Base-by-base conservation (phyloP, 805 yeast species). In the Zygotorulaspora sp. region DNA sequence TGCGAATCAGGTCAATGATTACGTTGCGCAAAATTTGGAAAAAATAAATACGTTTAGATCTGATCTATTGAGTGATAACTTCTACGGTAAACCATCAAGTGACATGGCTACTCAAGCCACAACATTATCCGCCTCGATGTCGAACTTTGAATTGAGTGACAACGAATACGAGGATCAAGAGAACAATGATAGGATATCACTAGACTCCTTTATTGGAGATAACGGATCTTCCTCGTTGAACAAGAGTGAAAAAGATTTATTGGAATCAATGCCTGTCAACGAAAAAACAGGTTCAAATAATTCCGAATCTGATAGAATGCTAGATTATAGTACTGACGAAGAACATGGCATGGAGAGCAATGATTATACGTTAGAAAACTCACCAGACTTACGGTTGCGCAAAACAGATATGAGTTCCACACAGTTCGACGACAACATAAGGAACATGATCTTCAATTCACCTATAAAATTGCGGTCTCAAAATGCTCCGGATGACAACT, bases 141-240 rank as follows among this genome's bases (percentile, higher is more conserved):
- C 63, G 3, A 58, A 58, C 33, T 58, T 58, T 25, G 54, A 46
- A 13, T 36, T 58, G 28, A 57, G 60, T 36, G 63, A 53, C n/a
- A 31, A 37, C 22, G 57, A 48, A 14, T 12, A 25, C 6, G 54
- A 48, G 11, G 49, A 47, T 2, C 27, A 33, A 6, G 35, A 31
- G 8, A 26, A 14, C 17, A 12, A 14, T 14, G 30, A 26, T 14
- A 26, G 30, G 30, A 26, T 26, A 4, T 26, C 30, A 4, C 17
- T 26, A 3, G 30, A 26, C 16, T 17, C 17, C 10, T 26, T 26
- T 4, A 26, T 12, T 26, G 17, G 14, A 4, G 17, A 14, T 5
- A n/a, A 12, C 4, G 8, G 12, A 5, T 4, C 30, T 12, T 26
- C 30, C n/a, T 12, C 30, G 6, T 21, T 34, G 34, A 30, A 30